Conservation (phyloP, 139 green algal species). For the Coccomyxa sp. region DNA sequence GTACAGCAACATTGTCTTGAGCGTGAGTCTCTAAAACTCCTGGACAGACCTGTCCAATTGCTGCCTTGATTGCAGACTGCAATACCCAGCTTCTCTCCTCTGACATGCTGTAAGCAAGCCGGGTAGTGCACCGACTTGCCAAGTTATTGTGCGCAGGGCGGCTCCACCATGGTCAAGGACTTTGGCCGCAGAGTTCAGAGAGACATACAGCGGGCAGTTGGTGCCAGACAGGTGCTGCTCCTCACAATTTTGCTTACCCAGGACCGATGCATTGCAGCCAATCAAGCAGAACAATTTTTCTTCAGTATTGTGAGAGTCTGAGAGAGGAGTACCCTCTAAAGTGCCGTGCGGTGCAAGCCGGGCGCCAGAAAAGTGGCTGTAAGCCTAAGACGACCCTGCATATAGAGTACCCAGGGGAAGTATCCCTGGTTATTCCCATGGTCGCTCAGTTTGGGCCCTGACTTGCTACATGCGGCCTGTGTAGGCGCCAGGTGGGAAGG, state of each 20-base stretch:
- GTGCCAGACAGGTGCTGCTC: not conserved
- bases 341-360: not conserved
- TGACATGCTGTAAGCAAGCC: not conserved
- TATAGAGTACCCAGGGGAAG: not conserved
- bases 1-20: slow-evolving; percentile 65
- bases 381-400: not conserved
- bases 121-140: not conserved
- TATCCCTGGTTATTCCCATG: no score
- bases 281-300: not conserved
- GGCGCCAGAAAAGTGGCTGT: not conserved
- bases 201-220: slow-evolving; percentile 40
- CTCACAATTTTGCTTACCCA: no score
- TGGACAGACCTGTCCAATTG: not conserved
- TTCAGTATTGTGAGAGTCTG: no score
- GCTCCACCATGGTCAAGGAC: slow-evolving; percentile 73
- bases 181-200: slow-evolving; percentile 64
- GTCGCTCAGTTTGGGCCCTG: no score
- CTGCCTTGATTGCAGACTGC: not conserved
- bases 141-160: slow-evolving; percentile 34
- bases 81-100: not conserved
- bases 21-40: slow-evolving; percentile 16
- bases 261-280: no score
- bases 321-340: not conserved
- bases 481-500: slow-evolving; percentile 7
- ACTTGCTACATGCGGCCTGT: no score